These are phyloP conservation scores for Phytophthora citricola DNA, from an alignment of 352 stramenopile species.

Conservation along the genomic window DNA sequence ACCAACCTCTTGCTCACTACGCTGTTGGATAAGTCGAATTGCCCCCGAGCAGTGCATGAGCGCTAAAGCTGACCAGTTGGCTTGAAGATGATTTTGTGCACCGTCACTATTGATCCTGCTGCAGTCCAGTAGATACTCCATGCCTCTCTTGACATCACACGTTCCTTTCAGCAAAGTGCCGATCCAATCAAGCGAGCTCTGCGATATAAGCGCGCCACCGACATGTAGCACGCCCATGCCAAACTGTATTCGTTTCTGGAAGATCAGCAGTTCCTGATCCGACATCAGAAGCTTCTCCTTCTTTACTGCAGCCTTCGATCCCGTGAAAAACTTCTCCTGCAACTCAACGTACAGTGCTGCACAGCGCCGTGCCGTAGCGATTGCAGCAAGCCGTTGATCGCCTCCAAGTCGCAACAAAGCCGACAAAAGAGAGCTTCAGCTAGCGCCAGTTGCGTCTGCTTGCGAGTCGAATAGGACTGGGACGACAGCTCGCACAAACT, in stretches of 20 bases:
- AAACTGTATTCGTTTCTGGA: slow-evolving; percentile 38
- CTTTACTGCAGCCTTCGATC: slow-evolving; percentile 4
- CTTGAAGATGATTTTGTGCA: slow-evolving; percentile 9
- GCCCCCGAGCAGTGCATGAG: slow-evolving; percentile 39
- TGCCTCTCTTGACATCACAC: slow-evolving; percentile 31
- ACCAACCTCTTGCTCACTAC: slow-evolving; percentile 1
- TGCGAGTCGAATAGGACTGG: slow-evolving; percentile 34
- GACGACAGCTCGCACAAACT: slow-evolving; percentile 36
- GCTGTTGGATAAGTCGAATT: slow-evolving; percentile 35
- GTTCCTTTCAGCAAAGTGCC: slow-evolving; percentile 20
- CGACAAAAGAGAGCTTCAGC: slow-evolving; percentile 44
- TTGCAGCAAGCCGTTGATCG: slow-evolving; percentile 37
- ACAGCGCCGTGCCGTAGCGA: slow-evolving; percentile 35
- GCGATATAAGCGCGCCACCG: slow-evolving; percentile 28
- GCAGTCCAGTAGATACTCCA: slow-evolving; percentile 38
- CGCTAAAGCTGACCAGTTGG: slow-evolving; percentile 41
- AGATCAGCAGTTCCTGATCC: neutral
- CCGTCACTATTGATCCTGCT: neutral
- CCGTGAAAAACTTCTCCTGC: slow-evolving; percentile 21
- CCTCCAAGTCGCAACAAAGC: slow-evolving; percentile 35
- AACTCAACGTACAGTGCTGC: slow-evolving; percentile 34
- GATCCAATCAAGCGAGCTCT: slow-evolving; percentile 41
- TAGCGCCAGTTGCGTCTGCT: slow-evolving; percentile 30
- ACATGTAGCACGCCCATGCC: slow-evolving; percentile 44
- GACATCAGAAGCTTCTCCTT: slow-evolving; percentile 28